Percentiles rank a stretch among this genome's conserved stretches.
phyloP scores from a whole-genome alignment of 345 rosid genomes.

The Euphorbia tirucalli region DNA sequence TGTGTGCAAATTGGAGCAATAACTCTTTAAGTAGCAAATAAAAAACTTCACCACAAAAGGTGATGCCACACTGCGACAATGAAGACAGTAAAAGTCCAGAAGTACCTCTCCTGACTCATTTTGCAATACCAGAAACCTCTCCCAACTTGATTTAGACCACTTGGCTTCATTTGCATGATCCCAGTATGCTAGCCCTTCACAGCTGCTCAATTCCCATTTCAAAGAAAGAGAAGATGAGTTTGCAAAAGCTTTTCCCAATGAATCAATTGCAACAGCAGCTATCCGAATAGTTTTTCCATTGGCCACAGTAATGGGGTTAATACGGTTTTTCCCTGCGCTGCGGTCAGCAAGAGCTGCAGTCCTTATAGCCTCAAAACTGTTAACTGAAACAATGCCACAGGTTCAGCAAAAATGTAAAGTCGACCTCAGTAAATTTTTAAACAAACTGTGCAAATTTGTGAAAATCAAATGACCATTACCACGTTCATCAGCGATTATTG shows the following conservation, averaged over 20 bases:
- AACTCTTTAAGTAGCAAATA: neutral
- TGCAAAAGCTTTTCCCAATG: slow-evolving; percentile 72
- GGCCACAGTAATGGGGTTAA: slow-evolving; percentile 70
- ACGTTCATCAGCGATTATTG: slow-evolving; percentile 77
- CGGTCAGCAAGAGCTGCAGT: slow-evolving; percentile 58
- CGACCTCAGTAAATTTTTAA: slow-evolving; percentile 2
- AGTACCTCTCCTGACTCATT: slow-evolving; percentile 82
- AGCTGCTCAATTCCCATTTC: slow-evolving; percentile 72
- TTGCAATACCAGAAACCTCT: slow-evolving; percentile 68
- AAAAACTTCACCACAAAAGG: neutral
- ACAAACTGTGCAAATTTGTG: neutral
- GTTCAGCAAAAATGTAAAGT: slow-evolving; percentile 23
- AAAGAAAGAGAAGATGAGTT: slow-evolving; percentile 84
- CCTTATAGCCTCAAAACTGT: slow-evolving; percentile 54
- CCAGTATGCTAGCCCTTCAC: slow-evolving; percentile 76
- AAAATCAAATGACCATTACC: slow-evolving; percentile 39
- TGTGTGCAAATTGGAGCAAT: no score
- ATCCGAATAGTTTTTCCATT: slow-evolving; percentile 78
- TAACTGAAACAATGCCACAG: slow-evolving; percentile 50
- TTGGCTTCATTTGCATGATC: slow-evolving; percentile 46
- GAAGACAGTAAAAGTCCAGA: neutral
- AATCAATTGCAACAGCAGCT: slow-evolving; percentile 72
- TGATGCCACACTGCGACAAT: neutral
- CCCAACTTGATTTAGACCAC: slow-evolving; percentile 68
- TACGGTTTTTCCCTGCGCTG: slow-evolving; percentile 51